Conservation (phyloP, 1,284 basidiomycete genomes). For the Rhodotorula sp. region DNA sequence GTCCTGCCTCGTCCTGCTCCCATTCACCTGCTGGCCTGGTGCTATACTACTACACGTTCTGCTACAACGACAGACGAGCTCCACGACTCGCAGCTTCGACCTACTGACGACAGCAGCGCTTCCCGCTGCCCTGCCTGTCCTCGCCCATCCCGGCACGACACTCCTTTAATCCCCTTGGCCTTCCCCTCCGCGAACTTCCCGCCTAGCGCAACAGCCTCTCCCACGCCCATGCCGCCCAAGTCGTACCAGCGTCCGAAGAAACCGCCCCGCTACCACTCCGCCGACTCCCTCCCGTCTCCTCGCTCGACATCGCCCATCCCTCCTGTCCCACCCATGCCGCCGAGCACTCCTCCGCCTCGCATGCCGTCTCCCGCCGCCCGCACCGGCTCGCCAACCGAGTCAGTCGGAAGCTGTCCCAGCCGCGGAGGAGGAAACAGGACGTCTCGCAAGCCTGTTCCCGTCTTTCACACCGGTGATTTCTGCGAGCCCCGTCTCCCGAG, state of each 20-base stretch:
- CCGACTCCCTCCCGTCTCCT: slow-evolving; percentile 17
- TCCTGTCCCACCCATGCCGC: neutral
- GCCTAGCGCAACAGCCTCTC: neutral
- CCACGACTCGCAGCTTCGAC: no score
- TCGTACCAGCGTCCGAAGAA: slow-evolving; percentile 25
- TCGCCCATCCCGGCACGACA: slow-evolving; percentile 22
- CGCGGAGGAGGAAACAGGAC: neutral
- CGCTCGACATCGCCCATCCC: slow-evolving; percentile 9
- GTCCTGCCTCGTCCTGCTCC: no score
- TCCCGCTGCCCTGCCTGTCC: neutral
- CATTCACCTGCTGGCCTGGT: no score
- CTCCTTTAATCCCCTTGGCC: neutral
- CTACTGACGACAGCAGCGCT: no score
- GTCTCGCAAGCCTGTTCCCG: slow-evolving; percentile 29
- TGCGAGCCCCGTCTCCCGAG: slow-evolving; percentile 4
- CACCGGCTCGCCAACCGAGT: slow-evolving; percentile 6
- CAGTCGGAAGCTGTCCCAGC: neutral
- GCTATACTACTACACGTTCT: no score
- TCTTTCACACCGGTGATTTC: neutral
- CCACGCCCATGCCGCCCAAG: slow-evolving; percentile 20
- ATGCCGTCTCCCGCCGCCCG: neutral
- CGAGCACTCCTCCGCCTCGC: neutral
- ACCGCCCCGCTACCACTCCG: slow-evolving; percentile 15
- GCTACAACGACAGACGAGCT: no score
- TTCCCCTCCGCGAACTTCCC: neutral